These are phyloP conservation scores for Eucalyptus erythrocorys DNA, from an alignment of 345 rosid genomes.

Conservation along the genomic window DNA sequence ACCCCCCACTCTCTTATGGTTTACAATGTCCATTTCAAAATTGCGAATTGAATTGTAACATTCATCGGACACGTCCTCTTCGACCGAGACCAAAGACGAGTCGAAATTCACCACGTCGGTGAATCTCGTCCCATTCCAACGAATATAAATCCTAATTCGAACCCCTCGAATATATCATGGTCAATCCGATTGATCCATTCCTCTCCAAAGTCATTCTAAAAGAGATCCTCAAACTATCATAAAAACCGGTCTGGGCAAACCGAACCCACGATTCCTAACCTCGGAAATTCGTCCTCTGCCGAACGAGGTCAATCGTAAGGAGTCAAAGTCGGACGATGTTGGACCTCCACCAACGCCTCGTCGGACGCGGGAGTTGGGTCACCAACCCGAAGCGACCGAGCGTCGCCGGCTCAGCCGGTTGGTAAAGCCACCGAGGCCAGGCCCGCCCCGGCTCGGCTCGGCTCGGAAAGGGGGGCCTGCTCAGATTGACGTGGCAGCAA, in stretches of 20 bases:
- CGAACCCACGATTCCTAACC: background rate
- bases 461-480: background rate
- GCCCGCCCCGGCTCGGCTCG: background rate
- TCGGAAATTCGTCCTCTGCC: background rate
- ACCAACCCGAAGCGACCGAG: background rate
- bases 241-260: background rate
- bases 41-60: fast-evolving
- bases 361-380: background rate
- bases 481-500: background rate
- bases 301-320: background rate
- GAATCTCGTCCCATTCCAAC: background rate
- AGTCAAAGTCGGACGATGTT: background rate
- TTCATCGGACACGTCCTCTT: background rate
- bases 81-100: fast-evolving
- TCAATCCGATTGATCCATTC: background rate
- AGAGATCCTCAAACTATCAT: background rate
- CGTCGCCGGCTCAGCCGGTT: background rate
- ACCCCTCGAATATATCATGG: background rate
- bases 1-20: background rate
- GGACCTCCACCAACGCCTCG: background rate
- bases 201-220: background rate
- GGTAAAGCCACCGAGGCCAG: background rate
- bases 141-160: background rate
- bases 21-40: too few relatives aligned
- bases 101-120: fast-evolving